A percentile compares a stretch with the other conserved stretches of the same genome.
Conservation (phyloP, 257 asterid genomes). For the Nemophila menziesii region DNA sequence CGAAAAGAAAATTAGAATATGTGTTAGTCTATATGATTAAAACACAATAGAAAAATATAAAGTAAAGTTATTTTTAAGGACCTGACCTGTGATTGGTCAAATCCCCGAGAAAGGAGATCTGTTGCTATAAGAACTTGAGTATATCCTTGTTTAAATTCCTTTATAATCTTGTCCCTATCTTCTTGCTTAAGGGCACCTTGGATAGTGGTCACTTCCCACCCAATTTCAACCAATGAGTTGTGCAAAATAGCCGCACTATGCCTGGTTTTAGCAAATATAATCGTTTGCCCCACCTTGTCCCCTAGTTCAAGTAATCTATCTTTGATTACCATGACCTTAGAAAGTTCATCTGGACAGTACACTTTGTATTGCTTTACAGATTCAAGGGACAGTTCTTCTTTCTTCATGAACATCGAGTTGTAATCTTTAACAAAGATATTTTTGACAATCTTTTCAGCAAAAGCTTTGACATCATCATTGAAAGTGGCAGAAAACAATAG, state of each 20-base stretch:
- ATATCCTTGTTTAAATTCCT: conserved; percentile 79
- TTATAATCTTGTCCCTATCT: conserved; percentile 60
- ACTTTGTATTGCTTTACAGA: conserved; percentile 63
- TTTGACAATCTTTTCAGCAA: conserved; percentile 34
- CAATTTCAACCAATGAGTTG: conserved; percentile 34
- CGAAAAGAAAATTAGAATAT: no score
- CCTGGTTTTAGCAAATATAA: conserved; percentile 55
- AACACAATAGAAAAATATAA: background rate
- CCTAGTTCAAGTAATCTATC: conserved; percentile 86
- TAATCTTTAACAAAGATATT: conserved; percentile 43
- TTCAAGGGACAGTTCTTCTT: conserved; percentile 37
- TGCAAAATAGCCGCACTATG: conserved; percentile 45
- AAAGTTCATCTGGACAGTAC: conserved; percentile 75
- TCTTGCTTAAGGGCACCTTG: conserved; percentile 73
- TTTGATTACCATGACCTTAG: conserved; percentile 61
- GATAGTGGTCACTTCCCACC: conserved; percentile 85
- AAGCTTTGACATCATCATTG: conserved; percentile 61
- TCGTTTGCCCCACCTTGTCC: conserved; percentile 80
- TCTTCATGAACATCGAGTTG: conserved; percentile 61
- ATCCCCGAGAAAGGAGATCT: conserved; percentile 89
- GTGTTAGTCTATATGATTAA: no score
- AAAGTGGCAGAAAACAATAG: conserved; percentile 55
- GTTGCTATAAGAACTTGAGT: conserved; percentile 90
- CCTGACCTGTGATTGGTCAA: conserved; percentile 94
- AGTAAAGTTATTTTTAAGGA: conserved; percentile 12